A percentile compares a stretch with the other conserved stretches of the same genome.
These are phyloP conservation scores for Balamuthia mandrillaris DNA, from an alignment of 208 protist species.

Conservation along the genomic window DNA sequence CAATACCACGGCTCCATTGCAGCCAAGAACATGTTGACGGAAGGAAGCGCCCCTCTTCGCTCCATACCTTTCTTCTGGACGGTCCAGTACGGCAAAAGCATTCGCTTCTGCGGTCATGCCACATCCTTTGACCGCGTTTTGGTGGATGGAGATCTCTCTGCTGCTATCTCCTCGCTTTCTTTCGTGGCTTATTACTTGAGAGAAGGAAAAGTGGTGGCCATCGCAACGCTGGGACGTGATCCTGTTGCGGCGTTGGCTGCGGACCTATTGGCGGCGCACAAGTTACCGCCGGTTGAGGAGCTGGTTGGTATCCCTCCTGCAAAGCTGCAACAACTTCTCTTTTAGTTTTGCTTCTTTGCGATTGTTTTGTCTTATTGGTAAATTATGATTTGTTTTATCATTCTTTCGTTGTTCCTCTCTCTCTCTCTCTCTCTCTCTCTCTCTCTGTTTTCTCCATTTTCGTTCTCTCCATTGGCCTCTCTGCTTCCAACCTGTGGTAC, in stretches of 20 bases:
- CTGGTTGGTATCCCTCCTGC: no score
- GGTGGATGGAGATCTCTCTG: background rate
- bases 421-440: no score
- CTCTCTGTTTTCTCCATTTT: no score
- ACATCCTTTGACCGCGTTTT: conserved; percentile 43
- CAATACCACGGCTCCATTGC: conserved; percentile 25
- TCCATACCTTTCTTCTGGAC: conserved; percentile 62
- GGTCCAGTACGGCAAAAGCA: conserved; percentile 46
- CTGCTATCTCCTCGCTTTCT: no score
- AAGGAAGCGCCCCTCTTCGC: background rate
- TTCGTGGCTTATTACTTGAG: conserved; percentile 53
- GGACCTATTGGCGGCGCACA: background rate
- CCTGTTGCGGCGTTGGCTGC: background rate
- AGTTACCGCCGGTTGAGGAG: background rate
- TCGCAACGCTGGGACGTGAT: conserved; percentile 1
- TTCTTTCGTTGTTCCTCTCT: no score
- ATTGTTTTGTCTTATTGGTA: no score
- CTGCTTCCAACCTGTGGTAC: no score
- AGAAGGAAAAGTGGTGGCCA: conserved; percentile 25
- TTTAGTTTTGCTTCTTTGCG: no score
- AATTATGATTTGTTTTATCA: no score
- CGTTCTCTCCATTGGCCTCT: no score
- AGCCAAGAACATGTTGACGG: conserved; percentile 30
- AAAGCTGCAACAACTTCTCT: no score
- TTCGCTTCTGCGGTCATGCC: conserved; percentile 52